Base-by-base conservation (phyloP, 441 rosid species). In the Gossypium gossypioides region DNA sequence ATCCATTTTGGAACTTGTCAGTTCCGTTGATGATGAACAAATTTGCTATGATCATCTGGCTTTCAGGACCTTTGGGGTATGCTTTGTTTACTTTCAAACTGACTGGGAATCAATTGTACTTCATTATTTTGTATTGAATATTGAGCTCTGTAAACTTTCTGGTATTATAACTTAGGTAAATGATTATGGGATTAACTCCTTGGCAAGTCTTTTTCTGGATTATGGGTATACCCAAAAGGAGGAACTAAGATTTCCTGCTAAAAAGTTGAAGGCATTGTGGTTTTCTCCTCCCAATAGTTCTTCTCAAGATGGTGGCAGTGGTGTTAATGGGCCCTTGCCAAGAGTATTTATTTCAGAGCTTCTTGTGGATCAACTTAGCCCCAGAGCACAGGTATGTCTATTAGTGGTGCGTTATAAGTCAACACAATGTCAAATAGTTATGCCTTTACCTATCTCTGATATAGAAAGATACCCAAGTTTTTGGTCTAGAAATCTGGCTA, bases 1-100 rank as follows among this genome's bases (percentile, higher is more conserved):
- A 71, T 85, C 96, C 15, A 81, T 89, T 13, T 74, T 91, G 79
- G 86, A 90, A 67, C 86, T 88, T 34, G 98, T 94, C 18, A 65
- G 59, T 29, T 83, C 93, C 6, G 79, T 82, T 69, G 91, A 85
- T 9, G 81, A 74, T 1, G 83, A 82, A 3, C 84, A 57, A 18
- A 84, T 91, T 75, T 89, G 92, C 81, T 89, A 94, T 74, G 98
- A 94, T 80, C 97, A 91, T 81, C 65, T 94, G 25, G 98, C 98
- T 18, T 94, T 90, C 84, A 82, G 98, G 79, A 91, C 98, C 0
- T 91, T 94, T 12, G 96, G 98, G 88, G 97, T 93, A 82, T 25
- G n/a, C 18, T 72, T 42, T 71, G 71, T 58, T 52, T 21, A 8
- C 22, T 67, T 50, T 27, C 44, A 67, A 50, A 50, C 34, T 50